Evolutionary conservation across 305 asterid genomes (phyloP), one percentile per base, ranked within the genome.

Genomic region (Plantago coronopus): DNA sequence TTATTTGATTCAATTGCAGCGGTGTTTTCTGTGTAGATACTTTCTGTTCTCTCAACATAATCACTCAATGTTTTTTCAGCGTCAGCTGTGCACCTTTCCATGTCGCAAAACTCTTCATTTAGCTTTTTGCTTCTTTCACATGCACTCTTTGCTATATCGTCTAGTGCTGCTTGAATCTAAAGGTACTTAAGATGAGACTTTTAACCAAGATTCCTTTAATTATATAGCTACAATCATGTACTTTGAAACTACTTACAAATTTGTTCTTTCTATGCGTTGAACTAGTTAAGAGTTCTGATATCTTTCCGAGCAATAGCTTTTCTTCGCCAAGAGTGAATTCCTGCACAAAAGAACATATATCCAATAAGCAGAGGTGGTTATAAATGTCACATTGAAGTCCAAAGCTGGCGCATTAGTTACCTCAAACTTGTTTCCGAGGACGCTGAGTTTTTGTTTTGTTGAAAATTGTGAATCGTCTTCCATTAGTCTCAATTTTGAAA

Each of bases 261-360:
- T 74, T 79, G 69, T 79, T 81, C 83, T 89, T 86, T 83, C 95
- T 72, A 54, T 82, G 80, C 60, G 79, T 81, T 64, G 94, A 89
- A 70, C 83, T 71, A 25, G 93, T 83, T 60, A 89, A 79, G 58
- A 89, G 78, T 67, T 86, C 83, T 15, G 94, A 83, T 64, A 86
- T 85, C 75, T 86, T 77, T 69, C 81, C 83, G 58, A 86, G 64
- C 48, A 89, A 69, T 72, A 84, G 84, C 66, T 61, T 86, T 70
- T 86, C 94, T 80, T 89, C 96, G 60, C 60, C 78, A 67, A 80
- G 76, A 69, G 96, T 83, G 62, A 91, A 84, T 49, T 82, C 89
- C 96, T 88, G 64, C 58, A 71, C 10, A 65, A n/a, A 64, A 34
- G 10, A 12, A 44, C 59, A 3, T 7, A 3, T 7, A 25, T 38